Evolutionary conservation across 1,284 basidiomycete species (phyloP).

Genomic region (Heterobasidion occidentale): DNA sequence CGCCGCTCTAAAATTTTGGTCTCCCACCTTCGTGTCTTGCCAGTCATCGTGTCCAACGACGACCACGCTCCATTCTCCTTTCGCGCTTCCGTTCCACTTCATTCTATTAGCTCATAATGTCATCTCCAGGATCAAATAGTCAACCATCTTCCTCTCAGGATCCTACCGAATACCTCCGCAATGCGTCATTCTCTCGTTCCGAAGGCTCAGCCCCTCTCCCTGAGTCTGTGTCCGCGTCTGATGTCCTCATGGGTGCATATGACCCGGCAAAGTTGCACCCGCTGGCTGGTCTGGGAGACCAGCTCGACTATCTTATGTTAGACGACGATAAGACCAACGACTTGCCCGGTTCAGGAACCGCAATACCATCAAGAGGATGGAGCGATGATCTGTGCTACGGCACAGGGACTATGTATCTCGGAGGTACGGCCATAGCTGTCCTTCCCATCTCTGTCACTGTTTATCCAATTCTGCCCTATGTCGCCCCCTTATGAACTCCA

Average conservation of each 20-base stretch:
- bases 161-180: conserved; percentile 41
- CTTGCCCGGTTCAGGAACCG: conserved; percentile 78
- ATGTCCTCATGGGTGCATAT: conserved; percentile 78
- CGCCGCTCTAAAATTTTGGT: conserved; percentile 8
- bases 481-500: conserved; percentile 23
- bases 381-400: conserved; percentile 99
- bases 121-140: conserved; percentile 5
- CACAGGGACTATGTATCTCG: conserved; percentile 97
- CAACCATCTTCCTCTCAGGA: conserved; percentile 27
- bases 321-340: conserved; percentile 91
- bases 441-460: conserved; percentile 14
- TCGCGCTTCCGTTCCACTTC: neutral
- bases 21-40: neutral
- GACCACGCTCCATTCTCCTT: neutral
- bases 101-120: conserved; percentile 6
- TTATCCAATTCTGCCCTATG: conserved; percentile 18
- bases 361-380: conserved; percentile 93
- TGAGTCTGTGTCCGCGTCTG: conserved; percentile 67
- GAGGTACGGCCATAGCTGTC: conserved; percentile 72
- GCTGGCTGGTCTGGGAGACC: conserved; percentile 80
- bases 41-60: neutral
- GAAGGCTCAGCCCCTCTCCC: conserved; percentile 31
- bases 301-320: conserved; percentile 87
- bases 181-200: conserved; percentile 46
- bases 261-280: conserved; percentile 90